phyloP scores from a whole-genome alignment of 176 grass and related monocot genomes.

The Triticum monococcum region DNA sequence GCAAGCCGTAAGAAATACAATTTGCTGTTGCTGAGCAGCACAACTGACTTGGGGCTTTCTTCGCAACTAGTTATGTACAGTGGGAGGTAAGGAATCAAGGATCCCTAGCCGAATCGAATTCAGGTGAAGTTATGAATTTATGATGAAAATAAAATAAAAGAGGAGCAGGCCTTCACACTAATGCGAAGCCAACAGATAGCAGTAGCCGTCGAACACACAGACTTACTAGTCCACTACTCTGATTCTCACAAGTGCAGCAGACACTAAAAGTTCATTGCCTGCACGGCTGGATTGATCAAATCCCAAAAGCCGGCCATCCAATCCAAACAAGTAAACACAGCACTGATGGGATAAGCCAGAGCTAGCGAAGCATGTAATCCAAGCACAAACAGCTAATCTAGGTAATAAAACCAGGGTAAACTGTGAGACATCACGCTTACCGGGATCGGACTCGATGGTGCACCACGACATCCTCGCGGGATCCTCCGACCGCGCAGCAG shows the following conservation, averaged over 20 bases:
- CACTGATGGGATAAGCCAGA: not conserved
- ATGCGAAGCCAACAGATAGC: not conserved
- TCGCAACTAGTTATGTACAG: not conserved
- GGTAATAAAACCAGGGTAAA: not conserved
- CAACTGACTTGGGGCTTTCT: not conserved
- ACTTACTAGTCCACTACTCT: not conserved
- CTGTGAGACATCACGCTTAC: conserved; percentile 21
- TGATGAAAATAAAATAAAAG: not conserved
- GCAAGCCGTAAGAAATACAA: not conserved
- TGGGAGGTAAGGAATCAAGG: not conserved
- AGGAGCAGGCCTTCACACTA: not conserved
- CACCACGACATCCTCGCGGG: conserved; percentile 82
- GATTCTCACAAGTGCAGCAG: not conserved
- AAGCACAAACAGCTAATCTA: not conserved
- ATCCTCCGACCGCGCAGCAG: not conserved
- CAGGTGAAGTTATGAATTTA: not conserved
- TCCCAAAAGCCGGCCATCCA: not conserved
- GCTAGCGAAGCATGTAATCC: not conserved
- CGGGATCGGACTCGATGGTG: conserved; percentile 94
- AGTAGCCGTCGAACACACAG: fast-evolving
- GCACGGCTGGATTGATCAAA: not conserved
- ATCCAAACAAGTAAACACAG: not conserved
- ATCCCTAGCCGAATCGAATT: not conserved
- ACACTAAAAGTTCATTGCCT: not conserved
- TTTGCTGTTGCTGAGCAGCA: not conserved